Percentiles rank a stretch among this genome's conserved stretches.
phyloP scores from a whole-genome alignment of 768 basidiomycete genomes.

The Tulasnella calospora region DNA sequence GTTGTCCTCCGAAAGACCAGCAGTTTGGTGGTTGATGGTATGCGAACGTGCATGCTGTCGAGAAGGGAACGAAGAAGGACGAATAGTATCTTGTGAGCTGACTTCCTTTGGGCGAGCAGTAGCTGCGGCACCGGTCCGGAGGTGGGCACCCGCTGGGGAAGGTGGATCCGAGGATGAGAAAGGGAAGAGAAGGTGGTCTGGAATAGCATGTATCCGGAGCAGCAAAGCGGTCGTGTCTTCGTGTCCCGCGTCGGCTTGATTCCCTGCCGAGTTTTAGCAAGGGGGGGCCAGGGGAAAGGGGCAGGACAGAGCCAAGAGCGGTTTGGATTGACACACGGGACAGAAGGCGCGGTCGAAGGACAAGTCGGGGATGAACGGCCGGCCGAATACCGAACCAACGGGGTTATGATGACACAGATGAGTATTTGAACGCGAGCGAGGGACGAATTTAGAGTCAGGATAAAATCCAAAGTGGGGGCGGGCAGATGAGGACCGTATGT shows the following conservation, averaged over 20 bases:
- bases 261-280: neutral
- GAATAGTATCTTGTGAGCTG: neutral
- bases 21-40: neutral
- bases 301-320: neutral
- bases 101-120: neutral
- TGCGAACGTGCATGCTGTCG: neutral
- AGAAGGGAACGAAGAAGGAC: neutral
- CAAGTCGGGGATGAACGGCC: neutral
- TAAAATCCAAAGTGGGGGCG: neutral
- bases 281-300: too few relatives aligned
- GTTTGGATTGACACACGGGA: neutral
- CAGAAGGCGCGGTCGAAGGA: neutral
- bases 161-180: slow-evolving; percentile 9
- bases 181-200: neutral
- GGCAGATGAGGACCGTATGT: neutral
- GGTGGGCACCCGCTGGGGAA: neutral
- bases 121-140: neutral
- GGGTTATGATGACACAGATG: neutral
- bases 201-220: neutral
- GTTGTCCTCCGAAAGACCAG: neutral
- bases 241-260: neutral
- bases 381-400: neutral
- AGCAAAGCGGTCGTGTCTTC: neutral
- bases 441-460: neutral
- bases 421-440: neutral